Conservation (phyloP, 371 early-diverging fungal genomes). For the Mortierella sp. region DNA sequence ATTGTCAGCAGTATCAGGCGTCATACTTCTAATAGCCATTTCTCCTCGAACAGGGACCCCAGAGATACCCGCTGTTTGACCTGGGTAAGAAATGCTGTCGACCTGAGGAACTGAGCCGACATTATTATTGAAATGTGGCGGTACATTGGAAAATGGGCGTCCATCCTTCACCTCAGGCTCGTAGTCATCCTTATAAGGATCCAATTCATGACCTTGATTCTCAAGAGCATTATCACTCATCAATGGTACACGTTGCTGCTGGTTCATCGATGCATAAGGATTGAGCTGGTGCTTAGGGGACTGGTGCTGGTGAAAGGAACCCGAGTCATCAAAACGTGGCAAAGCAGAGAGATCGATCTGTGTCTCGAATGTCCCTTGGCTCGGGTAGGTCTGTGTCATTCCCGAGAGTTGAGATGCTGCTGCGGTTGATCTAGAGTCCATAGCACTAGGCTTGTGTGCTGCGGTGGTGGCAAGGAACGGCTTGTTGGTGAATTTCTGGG, state of each 20-base stretch:
- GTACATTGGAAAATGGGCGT: background rate
- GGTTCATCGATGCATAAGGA: constrained; percentile 18
- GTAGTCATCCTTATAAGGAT: constrained; percentile 27
- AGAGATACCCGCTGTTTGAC: constrained; percentile 6
- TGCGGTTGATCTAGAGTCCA: background rate
- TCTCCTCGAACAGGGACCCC: background rate
- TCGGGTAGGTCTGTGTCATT: constrained; percentile 6
- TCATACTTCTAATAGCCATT: background rate
- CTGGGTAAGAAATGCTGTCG: background rate
- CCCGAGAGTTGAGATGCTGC: constrained; percentile 30
- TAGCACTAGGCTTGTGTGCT: background rate
- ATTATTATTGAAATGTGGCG: background rate
- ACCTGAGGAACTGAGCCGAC: background rate
- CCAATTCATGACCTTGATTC: constrained; percentile 21
- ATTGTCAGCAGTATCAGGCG: background rate
- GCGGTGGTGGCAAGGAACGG: constrained; percentile 21
- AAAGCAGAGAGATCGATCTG: constrained; percentile 44
- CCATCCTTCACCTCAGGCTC: constrained; percentile 15
- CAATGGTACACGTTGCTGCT: constrained; percentile 41
- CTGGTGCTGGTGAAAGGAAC: constrained; percentile 11
- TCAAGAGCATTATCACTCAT: constrained; percentile 50
- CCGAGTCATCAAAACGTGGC: constrained; percentile 28
- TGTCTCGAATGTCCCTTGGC: background rate
- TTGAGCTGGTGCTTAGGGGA: constrained; percentile 22
- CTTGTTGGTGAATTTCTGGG: constrained; percentile 17